Conservation (phyloP, 768 basidiomycete genomes). For the Symmetrospora coprosmae region DNA sequence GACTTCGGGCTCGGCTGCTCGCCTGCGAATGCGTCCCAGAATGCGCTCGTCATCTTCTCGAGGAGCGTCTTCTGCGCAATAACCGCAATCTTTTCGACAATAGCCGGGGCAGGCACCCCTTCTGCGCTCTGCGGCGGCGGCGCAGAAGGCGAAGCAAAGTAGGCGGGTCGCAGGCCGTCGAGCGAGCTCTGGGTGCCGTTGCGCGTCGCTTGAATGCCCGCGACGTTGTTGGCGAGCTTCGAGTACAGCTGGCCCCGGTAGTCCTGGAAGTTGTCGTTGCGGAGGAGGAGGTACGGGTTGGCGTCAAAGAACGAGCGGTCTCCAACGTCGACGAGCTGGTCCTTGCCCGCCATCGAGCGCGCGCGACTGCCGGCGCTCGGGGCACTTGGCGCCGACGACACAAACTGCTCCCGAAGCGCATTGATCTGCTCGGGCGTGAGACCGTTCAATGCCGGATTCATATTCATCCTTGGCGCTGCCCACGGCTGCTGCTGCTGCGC, state of each 20-base stretch:
- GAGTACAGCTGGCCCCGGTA: slow-evolving; percentile 32
- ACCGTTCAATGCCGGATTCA: slow-evolving; percentile 21
- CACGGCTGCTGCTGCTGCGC: neutral
- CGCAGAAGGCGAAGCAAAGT: slow-evolving; percentile 13
- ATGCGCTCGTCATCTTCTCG: slow-evolving; percentile 13
- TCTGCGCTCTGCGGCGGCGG: neutral
- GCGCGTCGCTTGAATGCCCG: slow-evolving; percentile 21
- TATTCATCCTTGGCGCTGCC: neutral
- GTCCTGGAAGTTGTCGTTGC: slow-evolving; percentile 14
- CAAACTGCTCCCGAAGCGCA: slow-evolving; percentile 5
- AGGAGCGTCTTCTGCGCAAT: slow-evolving; percentile 17
- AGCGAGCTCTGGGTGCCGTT: neutral
- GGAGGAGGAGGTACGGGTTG: slow-evolving; percentile 30
- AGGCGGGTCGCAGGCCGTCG: slow-evolving; percentile 18
- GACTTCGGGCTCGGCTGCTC: neutral
- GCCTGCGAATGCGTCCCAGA: slow-evolving; percentile 20
- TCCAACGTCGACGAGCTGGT: neutral
- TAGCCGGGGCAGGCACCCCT: neutral
- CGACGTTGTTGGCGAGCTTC: slow-evolving; percentile 31
- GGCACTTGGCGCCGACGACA: neutral
- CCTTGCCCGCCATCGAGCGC: neutral
- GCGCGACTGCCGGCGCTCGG: neutral
- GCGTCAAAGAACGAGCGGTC: slow-evolving; percentile 27
- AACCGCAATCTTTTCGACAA: neutral
- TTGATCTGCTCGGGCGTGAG: neutral